Conservation (phyloP, 495 filamentous ascomycete genomes). For the Tetracladium marchalianum region DNA sequence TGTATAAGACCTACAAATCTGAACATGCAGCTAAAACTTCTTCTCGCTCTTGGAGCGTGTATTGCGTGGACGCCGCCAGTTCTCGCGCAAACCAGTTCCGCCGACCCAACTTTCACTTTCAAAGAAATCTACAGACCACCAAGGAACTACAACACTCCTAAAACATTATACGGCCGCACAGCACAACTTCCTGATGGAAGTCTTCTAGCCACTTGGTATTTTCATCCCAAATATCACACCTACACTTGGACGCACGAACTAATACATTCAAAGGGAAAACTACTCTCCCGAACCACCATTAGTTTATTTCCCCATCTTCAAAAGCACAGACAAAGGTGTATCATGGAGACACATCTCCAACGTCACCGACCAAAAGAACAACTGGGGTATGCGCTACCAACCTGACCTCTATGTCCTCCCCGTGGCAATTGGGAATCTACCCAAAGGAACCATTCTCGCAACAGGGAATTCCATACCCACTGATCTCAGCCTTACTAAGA, state of each 20-base stretch:
- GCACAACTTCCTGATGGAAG: slow-evolving; percentile 37
- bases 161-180: slow-evolving; percentile 42
- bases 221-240: too few relatives aligned
- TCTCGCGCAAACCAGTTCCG: too few relatives aligned
- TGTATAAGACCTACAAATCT: too few relatives aligned
- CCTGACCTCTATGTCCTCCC: slow-evolving; percentile 55
- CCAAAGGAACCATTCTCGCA: slow-evolving; percentile 49
- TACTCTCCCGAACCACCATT: slow-evolving; percentile 45
- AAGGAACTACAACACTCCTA: slow-evolving; percentile 31
- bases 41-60: too few relatives aligned
- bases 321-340: slow-evolving; percentile 47
- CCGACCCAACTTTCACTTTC: slow-evolving; percentile 21
- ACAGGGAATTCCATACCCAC: slow-evolving; percentile 55
- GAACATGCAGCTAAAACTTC: too few relatives aligned
- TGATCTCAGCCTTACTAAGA: slow-evolving; percentile 50
- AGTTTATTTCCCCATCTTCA: slow-evolving; percentile 56
- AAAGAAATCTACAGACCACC: slow-evolving; percentile 34
- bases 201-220: slow-evolving; percentile 49
- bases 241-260: too few relatives aligned
- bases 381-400: slow-evolving; percentile 56
- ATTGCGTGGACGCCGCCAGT: too few relatives aligned
- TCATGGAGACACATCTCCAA: slow-evolving; percentile 53
- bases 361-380: slow-evolving; percentile 52
- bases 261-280: slow-evolving; percentile 28
- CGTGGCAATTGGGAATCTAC: slow-evolving; percentile 41